Conservation (phyloP, 805 yeast species). For the Metschnikowia peoriensis region DNA sequence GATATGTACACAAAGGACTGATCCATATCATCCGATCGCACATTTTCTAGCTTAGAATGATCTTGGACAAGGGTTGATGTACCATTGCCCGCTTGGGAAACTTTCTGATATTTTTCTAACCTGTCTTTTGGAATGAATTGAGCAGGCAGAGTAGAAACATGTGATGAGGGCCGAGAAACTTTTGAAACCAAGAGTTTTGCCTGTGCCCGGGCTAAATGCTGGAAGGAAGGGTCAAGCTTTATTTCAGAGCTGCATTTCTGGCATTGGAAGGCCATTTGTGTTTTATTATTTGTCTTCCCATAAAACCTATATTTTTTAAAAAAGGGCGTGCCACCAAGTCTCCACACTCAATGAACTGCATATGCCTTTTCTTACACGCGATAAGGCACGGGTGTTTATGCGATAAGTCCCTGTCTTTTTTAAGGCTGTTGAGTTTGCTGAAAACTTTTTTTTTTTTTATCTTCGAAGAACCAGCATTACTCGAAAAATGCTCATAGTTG, state of each 20-base stretch:
- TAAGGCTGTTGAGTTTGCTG: too few relatives aligned
- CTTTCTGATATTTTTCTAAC: constrained; percentile 21
- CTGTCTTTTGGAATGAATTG: constrained; percentile 41
- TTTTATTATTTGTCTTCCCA: background rate
- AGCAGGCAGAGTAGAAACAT: constrained; percentile 25
- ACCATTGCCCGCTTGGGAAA: constrained; percentile 6
- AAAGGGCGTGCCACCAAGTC: background rate
- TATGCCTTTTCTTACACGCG: background rate
- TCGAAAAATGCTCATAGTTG: too few relatives aligned
- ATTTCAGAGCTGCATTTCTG: constrained; percentile 64
- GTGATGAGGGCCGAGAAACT: constrained; percentile 16
- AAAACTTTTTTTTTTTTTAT: too few relatives aligned
- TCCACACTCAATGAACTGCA: constrained; percentile 3
- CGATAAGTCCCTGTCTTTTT: background rate
- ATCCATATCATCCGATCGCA: background rate
- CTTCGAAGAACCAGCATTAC: too few relatives aligned
- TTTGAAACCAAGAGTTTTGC: constrained; percentile 48
- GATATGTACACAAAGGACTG: constrained; percentile 19
- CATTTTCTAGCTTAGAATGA: background rate
- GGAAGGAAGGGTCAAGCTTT: constrained; percentile 52
- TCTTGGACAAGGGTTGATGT: background rate
- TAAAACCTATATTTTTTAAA: background rate
- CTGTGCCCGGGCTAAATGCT: constrained; percentile 54
- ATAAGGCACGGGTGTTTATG: background rate
- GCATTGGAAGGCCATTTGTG: constrained; percentile 37